Percentiles rank a stretch among this genome's conserved stretches.
These are phyloP conservation scores for Elaeis oleifera DNA, from an alignment of 202 grass and related monocot genomes.

Conservation along the genomic window DNA sequence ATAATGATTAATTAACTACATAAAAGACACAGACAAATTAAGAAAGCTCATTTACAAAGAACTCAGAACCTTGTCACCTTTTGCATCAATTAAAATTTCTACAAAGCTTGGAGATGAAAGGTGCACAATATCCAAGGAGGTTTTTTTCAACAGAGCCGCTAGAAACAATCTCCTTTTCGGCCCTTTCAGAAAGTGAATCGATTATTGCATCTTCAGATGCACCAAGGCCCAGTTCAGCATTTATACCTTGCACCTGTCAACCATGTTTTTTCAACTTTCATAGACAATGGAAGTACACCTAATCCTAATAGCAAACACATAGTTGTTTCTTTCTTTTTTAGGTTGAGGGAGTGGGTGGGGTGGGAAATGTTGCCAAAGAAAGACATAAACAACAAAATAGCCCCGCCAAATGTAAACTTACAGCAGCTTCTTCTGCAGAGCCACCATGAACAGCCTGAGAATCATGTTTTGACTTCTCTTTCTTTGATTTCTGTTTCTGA, in stretches of 20 bases:
- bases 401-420: constrained; percentile 23
- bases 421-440: constrained; percentile 42
- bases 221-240: constrained; percentile 82
- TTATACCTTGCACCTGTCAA: constrained; percentile 61
- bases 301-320: no score
- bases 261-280: no score
- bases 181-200: constrained; percentile 69
- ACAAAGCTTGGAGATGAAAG: constrained; percentile 80
- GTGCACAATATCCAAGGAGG: constrained; percentile 76
- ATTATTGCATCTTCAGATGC: constrained; percentile 62
- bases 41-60: no score
- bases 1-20: no score
- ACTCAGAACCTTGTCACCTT: constrained; percentile 42
- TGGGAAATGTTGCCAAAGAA: no score
- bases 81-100: constrained; percentile 66
- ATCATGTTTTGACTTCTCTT: constrained; percentile 43
- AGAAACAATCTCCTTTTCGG: constrained; percentile 85
- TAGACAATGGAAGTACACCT: no score
- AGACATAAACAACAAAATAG: no score
- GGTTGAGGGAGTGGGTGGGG: no score
- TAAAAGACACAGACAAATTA: no score
- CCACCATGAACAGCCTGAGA: constrained; percentile 25
- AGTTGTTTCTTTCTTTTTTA: no score
- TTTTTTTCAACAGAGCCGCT: constrained; percentile 45
- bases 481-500: constrained; percentile 73